Evolutionary conservation across 192 early-diverging fungal species (phyloP).

Genomic region (Entomortierella beljakovae): DNA sequence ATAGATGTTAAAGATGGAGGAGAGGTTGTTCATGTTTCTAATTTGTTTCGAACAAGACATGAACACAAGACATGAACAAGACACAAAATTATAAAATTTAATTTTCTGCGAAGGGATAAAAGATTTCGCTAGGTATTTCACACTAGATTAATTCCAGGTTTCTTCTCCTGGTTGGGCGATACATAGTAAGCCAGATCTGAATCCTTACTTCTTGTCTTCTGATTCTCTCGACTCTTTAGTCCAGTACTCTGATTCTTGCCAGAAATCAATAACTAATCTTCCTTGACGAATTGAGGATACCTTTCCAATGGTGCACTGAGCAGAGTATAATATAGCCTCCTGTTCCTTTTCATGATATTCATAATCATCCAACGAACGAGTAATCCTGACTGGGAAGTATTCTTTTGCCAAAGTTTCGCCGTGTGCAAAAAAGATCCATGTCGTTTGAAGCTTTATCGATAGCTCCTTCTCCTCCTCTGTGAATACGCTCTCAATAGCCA

Average conservation of each 20-base stretch:
- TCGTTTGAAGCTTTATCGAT: conserved; percentile 8
- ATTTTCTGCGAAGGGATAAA: too few species aligned
- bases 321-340: conserved; percentile 21
- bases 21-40: too few species aligned
- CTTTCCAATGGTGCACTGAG: background rate
- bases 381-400: conserved; percentile 1
- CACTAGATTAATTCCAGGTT: background rate
- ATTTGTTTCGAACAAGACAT: too few species aligned
- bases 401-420: conserved; percentile 1
- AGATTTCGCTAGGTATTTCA: too few species aligned
- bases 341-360: conserved; percentile 16
- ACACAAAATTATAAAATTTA: too few species aligned
- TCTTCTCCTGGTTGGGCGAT: conserved; percentile 14
- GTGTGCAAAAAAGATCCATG: conserved; percentile 41
- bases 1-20: too few species aligned
- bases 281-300: conserved; percentile 5
- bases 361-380: conserved; percentile 13
- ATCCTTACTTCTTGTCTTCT: background rate
- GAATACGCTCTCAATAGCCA: conserved; percentile 8
- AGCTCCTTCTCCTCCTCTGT: conserved; percentile 19
- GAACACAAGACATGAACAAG: too few species aligned
- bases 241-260: conserved; percentile 29
- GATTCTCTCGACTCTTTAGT: background rate
- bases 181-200: conserved; percentile 24
- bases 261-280: conserved; percentile 5